These are phyloP conservation scores for Colletotrichum phormii DNA, from an alignment of 2,329 filamentous ascomycete species.

Conservation along the genomic window DNA sequence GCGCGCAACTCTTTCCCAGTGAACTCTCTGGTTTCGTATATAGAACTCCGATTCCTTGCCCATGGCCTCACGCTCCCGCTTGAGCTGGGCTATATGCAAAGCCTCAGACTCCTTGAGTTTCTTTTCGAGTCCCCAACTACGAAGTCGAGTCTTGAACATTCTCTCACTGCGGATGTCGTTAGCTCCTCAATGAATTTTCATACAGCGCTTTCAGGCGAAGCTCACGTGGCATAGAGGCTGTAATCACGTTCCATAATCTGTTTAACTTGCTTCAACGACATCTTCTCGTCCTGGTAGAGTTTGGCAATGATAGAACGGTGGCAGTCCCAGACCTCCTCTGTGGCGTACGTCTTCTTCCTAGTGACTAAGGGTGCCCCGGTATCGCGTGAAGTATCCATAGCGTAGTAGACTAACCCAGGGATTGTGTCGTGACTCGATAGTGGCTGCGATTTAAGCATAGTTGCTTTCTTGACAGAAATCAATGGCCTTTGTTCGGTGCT, in stretches of 20 bases:
- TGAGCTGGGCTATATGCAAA: conserved; percentile 1
- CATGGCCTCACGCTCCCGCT: neutral
- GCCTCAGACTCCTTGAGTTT: conserved; percentile 20
- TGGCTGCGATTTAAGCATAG: neutral
- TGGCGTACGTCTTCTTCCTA: conserved; percentile 15
- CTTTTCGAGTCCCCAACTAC: conserved; percentile 11
- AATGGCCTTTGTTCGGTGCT: neutral
- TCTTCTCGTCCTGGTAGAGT: conserved; percentile 14
- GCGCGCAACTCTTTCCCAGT: neutral
- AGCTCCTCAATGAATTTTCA: neutral
- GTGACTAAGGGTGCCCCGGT: neutral
- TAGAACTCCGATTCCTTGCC: conserved; percentile 16
- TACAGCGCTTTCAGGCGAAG: neutral
- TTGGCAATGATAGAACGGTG: neutral
- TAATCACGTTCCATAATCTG: conserved; percentile 18
- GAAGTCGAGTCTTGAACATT: conserved; percentile 25
- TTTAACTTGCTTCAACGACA: conserved; percentile 20
- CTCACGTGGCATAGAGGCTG: conserved; percentile 9
- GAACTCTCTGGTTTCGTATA: conserved; percentile 8
- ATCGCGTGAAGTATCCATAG: neutral
- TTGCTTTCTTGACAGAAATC: neutral
- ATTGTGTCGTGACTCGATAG: neutral
- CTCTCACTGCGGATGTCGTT: neutral
- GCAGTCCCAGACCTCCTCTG: neutral
- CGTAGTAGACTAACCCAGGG: neutral